Evolutionary conservation across 768 basidiomycete genomes (phyloP).

Genomic region (Suillus occidentalis): DNA sequence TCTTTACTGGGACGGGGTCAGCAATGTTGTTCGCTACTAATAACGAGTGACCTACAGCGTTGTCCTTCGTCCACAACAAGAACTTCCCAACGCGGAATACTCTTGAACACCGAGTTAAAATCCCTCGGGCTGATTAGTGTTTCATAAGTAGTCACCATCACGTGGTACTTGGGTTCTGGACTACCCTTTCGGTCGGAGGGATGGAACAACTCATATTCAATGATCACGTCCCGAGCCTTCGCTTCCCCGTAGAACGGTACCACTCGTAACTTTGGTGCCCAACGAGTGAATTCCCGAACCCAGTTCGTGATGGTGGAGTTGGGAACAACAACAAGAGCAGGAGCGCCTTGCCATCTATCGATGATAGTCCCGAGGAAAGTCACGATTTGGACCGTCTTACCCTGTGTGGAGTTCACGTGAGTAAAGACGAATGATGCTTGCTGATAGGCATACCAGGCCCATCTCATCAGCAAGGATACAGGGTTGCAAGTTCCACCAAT

Average conservation of each 20-base stretch:
- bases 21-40: conserved; percentile 1
- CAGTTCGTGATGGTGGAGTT: conserved; percentile 96
- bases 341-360: conserved; percentile 58
- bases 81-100: conserved; percentile 88
- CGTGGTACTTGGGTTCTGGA: conserved; percentile 73
- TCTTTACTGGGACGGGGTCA: conserved; percentile 64
- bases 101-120: conserved; percentile 73
- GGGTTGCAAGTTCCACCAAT: conserved; percentile 85
- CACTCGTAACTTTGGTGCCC: conserved; percentile 65
- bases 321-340: conserved; percentile 89
- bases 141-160: conserved; percentile 93
- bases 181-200: conserved; percentile 37
- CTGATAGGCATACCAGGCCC: conserved; percentile 65
- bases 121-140: conserved; percentile 69
- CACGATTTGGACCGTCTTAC: conserved; percentile 91
- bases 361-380: conserved; percentile 75
- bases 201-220: conserved; percentile 79
- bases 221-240: conserved; percentile 77
- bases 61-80: conserved; percentile 93
- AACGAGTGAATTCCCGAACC: conserved; percentile 89
- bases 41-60: conserved; percentile 56
- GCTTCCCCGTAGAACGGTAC: conserved; percentile 87
- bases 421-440: conserved; percentile 9
- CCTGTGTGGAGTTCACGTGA: conserved; percentile 41
- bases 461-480: conserved; percentile 97